phyloP scores from a whole-genome alignment of 352 stramenopile genomes.

The Phytophthora sp. region DNA sequence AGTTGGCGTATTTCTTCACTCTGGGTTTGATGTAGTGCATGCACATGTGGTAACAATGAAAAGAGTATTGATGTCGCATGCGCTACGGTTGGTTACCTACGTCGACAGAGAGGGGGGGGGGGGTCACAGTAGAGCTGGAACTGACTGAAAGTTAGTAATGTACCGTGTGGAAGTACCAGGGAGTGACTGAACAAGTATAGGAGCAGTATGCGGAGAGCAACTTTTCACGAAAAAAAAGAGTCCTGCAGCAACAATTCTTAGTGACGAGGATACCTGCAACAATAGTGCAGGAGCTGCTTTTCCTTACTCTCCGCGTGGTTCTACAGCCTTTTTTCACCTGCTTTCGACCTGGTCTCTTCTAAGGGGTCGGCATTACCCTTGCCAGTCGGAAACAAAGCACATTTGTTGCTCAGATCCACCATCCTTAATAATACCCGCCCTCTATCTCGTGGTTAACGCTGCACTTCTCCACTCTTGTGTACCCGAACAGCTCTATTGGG shows the following conservation, averaged over 20 bases:
- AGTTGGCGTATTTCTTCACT: slow-evolving; percentile 1
- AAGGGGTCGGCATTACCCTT: background rate
- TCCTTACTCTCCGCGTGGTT: slow-evolving; percentile 1
- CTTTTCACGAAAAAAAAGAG: slow-evolving; percentile 20
- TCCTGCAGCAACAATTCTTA: slow-evolving; percentile 24
- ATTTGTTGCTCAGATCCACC: background rate
- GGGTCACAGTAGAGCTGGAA: no score
- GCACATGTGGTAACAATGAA: slow-evolving; percentile 38
- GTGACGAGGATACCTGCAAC: slow-evolving; percentile 12
- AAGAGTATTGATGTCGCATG: slow-evolving; percentile 31
- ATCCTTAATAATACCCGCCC: slow-evolving; percentile 26
- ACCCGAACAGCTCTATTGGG: slow-evolving; percentile 20
- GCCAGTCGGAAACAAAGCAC: background rate
- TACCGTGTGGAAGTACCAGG: slow-evolving; percentile 34
- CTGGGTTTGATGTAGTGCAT: slow-evolving; percentile 31
- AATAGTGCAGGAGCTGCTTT: slow-evolving; percentile 2
- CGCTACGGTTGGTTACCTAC: background rate
- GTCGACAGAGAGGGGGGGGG: background rate
- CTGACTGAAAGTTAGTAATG: slow-evolving; percentile 14
- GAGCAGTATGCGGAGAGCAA: slow-evolving; percentile 5
- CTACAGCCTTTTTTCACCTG: slow-evolving; percentile 8
- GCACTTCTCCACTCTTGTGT: background rate
- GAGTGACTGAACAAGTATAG: slow-evolving; percentile 7
- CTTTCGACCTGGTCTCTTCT: slow-evolving; percentile 11
- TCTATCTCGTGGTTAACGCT: background rate